Evolutionary conservation across 2,329 filamentous ascomycete genomes (phyloP).

Genomic region (Sporothrix humicola): DNA sequence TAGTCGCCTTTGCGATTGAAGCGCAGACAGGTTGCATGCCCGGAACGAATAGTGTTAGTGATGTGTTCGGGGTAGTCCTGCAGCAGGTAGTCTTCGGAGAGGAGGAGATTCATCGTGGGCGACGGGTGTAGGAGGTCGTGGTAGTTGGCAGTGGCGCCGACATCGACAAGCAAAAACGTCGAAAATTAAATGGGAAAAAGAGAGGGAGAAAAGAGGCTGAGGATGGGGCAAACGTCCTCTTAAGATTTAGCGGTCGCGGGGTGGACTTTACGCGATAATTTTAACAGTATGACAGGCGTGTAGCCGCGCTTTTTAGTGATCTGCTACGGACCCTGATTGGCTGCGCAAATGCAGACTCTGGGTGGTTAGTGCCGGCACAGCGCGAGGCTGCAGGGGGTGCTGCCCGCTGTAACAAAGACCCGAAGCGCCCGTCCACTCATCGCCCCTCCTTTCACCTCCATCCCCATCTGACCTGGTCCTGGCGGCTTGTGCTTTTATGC

Average conservation of each 20-base stretch:
- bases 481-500: no score
- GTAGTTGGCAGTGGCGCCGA: background rate
- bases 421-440: constrained; percentile 25
- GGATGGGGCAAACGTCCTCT: no score
- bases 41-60: constrained; percentile 80
- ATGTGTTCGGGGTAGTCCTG: constrained; percentile 91
- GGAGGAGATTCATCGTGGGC: constrained; percentile 60
- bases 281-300: background rate
- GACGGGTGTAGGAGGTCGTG: background rate
- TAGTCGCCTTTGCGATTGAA: constrained; percentile 96
- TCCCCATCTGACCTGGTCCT: constrained; percentile 19
- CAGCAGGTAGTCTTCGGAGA: constrained; percentile 67
- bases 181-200: background rate
- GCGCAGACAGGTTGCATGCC: constrained; percentile 70
- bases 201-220: no score
- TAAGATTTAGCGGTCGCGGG: constrained; percentile 23
- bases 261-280: constrained; percentile 15
- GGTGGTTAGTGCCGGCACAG: constrained; percentile 26
- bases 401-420: constrained; percentile 12
- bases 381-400: constrained; percentile 22
- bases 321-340: background rate
- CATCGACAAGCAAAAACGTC: background rate
- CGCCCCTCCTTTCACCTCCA: constrained; percentile 28
- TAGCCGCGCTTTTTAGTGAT: constrained; percentile 19
- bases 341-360: background rate